Evolutionary conservation across 2,329 filamentous ascomycete species (phyloP).

Genomic region (Diaporthe caulivora): DNA sequence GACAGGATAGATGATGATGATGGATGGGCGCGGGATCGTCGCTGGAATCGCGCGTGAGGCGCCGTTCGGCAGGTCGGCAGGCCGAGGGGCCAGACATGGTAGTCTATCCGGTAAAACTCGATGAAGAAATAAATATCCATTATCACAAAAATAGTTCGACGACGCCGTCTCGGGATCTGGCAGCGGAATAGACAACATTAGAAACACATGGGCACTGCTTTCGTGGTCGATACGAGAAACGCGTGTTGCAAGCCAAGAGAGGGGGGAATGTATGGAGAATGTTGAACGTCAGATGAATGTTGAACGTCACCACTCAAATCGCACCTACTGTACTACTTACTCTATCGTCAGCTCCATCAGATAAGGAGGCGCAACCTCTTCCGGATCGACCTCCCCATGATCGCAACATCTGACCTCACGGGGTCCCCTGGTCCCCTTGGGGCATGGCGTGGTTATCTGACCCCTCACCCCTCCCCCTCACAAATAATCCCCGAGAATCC

Average conservation of each 20-base stretch:
- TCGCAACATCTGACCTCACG: constrained; percentile 36
- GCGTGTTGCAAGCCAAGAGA: not conserved
- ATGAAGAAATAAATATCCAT: not conserved
- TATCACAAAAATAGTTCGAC: not conserved
- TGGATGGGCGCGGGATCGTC: not conserved
- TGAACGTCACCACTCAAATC: not conserved
- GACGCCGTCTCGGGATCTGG: too few relatives aligned
- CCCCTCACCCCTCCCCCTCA: not conserved
- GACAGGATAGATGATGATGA: too few relatives aligned
- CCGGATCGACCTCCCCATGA: constrained; percentile 36
- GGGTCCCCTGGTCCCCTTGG: constrained; percentile 3
- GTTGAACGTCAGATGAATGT: not conserved
- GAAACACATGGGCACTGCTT: too few relatives aligned
- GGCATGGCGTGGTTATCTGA: not conserved
- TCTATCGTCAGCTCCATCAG: not conserved
- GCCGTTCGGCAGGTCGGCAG: constrained; percentile 6
- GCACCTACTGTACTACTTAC: not conserved
- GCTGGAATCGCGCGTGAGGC: not conserved
- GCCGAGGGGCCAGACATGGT: not conserved
- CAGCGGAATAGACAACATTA: too few relatives aligned
- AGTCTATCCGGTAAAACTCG: not conserved
- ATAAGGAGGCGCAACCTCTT: constrained; percentile 32
- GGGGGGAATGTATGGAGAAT: not conserved
- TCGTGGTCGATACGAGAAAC: not conserved
- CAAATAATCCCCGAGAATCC: too few relatives aligned